phyloP scores from a whole-genome alignment of 2,329 filamentous ascomycete species.

The Fusarium luffae region DNA sequence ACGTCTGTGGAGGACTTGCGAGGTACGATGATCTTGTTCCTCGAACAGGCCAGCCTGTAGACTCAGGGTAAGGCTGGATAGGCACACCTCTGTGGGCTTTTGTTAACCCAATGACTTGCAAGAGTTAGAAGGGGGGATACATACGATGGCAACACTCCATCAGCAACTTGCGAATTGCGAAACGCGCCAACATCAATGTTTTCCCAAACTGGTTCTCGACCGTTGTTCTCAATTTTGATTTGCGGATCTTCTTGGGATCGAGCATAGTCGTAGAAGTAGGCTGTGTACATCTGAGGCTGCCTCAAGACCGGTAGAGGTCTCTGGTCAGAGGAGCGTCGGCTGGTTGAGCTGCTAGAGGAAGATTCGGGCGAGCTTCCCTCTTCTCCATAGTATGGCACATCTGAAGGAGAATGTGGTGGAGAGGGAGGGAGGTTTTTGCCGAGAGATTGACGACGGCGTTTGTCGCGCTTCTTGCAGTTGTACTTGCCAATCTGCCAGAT shows the following conservation, averaged over 20 bases:
- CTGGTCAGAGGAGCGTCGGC: constrained; percentile 33
- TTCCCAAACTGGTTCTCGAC: constrained; percentile 9
- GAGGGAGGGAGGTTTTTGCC: constrained; percentile 23
- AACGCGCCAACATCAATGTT: constrained; percentile 5
- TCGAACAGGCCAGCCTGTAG: constrained; percentile 27
- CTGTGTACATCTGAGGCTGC: constrained; percentile 5
- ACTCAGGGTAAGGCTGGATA: constrained; percentile 9
- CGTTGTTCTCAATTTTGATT: constrained; percentile 15
- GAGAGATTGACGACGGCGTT: constrained; percentile 26
- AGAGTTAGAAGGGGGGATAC: background rate
- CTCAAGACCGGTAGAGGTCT: constrained; percentile 28
- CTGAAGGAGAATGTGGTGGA: constrained; percentile 31
- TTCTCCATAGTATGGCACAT: background rate
- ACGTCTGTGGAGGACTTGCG: background rate
- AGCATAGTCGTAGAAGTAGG: constrained; percentile 12
- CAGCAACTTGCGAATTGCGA: constrained; percentile 2
- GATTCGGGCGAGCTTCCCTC: constrained; percentile 14
- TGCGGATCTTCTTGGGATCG: constrained; percentile 6
- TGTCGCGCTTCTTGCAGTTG: constrained; percentile 52
- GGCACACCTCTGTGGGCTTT: constrained; percentile 17
- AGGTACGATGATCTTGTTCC: constrained; percentile 3
- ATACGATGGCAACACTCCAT: constrained; percentile 28
- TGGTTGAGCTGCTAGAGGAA: constrained; percentile 22
- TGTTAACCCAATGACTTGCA: constrained; percentile 3
- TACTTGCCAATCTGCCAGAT: constrained; percentile 62